These are phyloP conservation scores for Wickerhamiella shivajii DNA, from an alignment of 805 yeast species.

Conservation along the genomic window DNA sequence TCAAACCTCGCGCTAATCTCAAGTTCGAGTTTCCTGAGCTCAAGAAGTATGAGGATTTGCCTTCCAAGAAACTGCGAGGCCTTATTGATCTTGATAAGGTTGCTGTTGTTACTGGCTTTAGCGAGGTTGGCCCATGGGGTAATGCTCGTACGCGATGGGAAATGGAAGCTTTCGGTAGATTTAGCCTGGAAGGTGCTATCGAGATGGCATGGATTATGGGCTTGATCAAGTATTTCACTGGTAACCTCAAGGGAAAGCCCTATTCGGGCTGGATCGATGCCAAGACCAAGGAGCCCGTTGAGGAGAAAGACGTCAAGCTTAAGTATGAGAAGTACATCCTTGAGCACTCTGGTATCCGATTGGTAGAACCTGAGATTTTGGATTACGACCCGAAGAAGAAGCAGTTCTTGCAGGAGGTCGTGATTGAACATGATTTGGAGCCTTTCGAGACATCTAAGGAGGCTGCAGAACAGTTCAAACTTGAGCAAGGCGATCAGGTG, in stretches of 20 bases:
- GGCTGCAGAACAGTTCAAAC: slow-evolving; percentile 87
- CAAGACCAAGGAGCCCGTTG: slow-evolving; percentile 83
- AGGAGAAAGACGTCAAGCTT: slow-evolving; percentile 82
- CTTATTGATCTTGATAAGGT: slow-evolving; percentile 83
- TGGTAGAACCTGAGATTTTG: slow-evolving; percentile 91
- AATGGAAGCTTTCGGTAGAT: slow-evolving; percentile 91
- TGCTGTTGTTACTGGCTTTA: slow-evolving; percentile 91
- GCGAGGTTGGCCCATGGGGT: slow-evolving; percentile 99
- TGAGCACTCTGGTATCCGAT: slow-evolving; percentile 91
- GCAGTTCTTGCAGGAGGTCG: slow-evolving; percentile 86
- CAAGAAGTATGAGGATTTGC: slow-evolving; percentile 58
- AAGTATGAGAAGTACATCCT: slow-evolving; percentile 82
- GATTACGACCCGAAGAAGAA: slow-evolving; percentile 94
- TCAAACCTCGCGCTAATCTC: slow-evolving; percentile 92
- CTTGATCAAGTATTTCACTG: slow-evolving; percentile 86
- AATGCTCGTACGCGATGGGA: slow-evolving; percentile 99
- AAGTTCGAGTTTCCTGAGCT: slow-evolving; percentile 84
- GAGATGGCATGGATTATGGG: slow-evolving; percentile 99
- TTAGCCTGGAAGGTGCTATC: slow-evolving; percentile 92
- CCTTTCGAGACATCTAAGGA: slow-evolving; percentile 91
- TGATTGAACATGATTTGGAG: slow-evolving; percentile 91
- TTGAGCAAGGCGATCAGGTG: slow-evolving; percentile 85
- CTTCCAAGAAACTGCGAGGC: slow-evolving; percentile 56
- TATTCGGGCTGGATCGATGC: slow-evolving; percentile 97
- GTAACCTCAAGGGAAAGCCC: slow-evolving; percentile 67